Evolutionary conservation across 345 rosid genomes (phyloP).

Genomic region (Eucalyptus pauciflora): DNA sequence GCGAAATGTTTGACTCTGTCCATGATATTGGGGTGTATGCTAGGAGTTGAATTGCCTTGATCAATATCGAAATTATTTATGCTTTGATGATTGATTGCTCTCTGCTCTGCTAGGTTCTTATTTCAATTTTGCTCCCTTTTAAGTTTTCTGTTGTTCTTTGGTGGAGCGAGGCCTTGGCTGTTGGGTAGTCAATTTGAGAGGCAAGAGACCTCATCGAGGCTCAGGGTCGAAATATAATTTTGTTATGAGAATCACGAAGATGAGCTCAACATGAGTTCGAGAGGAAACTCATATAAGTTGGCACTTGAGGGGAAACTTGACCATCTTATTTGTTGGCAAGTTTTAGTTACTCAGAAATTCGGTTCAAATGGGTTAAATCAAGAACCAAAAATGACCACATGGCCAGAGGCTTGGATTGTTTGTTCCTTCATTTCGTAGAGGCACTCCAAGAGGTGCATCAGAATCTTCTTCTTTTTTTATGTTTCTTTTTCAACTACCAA

Average conservation of each 20-base stretch:
- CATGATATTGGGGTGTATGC: neutral
- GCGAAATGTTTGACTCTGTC: neutral
- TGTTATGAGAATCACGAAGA: neutral
- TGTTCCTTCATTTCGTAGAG: neutral
- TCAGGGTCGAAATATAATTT: neutral
- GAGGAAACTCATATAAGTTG: neutral
- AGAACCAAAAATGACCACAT: neutral
- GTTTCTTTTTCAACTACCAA: neutral
- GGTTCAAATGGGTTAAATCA: neutral
- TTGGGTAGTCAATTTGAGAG: neutral
- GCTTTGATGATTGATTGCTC: neutral
- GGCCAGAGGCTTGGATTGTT: neutral
- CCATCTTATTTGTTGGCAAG: neutral
- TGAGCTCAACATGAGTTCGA: neutral
- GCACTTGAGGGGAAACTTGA: neutral
- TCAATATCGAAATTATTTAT: neutral
- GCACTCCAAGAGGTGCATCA: neutral
- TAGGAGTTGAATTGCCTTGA: neutral
- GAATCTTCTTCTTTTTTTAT: neutral
- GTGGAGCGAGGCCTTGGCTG: neutral
- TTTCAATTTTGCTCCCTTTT: neutral
- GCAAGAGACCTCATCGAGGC: neutral
- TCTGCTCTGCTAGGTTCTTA: neutral
- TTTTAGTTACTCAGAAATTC: neutral
- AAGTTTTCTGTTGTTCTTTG: neutral